These are phyloP conservation scores for Sungouiozyma intestinalis DNA, from an alignment of 805 yeast genomes.

Conservation along the genomic window DNA sequence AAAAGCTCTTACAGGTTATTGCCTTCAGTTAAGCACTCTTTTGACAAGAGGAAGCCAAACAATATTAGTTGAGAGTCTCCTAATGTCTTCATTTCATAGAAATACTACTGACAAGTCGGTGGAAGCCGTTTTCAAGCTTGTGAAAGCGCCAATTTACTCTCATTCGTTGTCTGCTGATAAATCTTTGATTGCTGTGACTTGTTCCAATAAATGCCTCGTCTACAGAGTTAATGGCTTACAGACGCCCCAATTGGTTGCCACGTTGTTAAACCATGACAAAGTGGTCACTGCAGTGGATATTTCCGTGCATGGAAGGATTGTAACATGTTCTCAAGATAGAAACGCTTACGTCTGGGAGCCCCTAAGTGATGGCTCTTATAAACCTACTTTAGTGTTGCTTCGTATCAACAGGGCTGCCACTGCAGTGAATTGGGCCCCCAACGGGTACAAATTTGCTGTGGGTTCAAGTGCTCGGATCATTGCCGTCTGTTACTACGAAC, in stretches of 20 bases:
- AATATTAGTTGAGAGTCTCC: conserved; percentile 27
- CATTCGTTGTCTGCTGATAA: conserved; percentile 75
- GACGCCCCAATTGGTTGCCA: conserved; percentile 53
- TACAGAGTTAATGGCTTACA: conserved; percentile 45
- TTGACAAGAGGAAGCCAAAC: neutral
- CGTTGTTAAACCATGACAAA: conserved; percentile 79
- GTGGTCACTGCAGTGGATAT: conserved; percentile 92
- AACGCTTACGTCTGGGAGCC: conserved; percentile 96
- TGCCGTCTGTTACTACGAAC: conserved; percentile 93
- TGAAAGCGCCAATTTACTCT: conserved; percentile 80
- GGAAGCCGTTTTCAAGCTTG: conserved; percentile 45
- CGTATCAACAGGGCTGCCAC: conserved; percentile 96
- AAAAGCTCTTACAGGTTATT: neutral
- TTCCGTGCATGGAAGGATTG: conserved; percentile 77
- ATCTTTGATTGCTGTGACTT: conserved; percentile 66
- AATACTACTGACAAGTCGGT: conserved; percentile 16
- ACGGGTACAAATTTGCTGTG: conserved; percentile 91
- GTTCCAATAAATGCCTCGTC: conserved; percentile 64
- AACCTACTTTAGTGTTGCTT: conserved; percentile 84
- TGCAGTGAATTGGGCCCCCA: conserved; percentile 87
- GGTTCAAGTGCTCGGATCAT: conserved; percentile 91
- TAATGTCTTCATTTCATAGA: conserved; percentile 5
- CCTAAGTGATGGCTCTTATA: conserved; percentile 46
- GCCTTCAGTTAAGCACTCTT: neutral
- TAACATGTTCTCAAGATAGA: conserved; percentile 96